Percentiles rank a stretch among this genome's conserved stretches.
phyloP scores from a whole-genome alignment of 2,329 filamentous ascomycete species.

The Fusarium nygamai region DNA sequence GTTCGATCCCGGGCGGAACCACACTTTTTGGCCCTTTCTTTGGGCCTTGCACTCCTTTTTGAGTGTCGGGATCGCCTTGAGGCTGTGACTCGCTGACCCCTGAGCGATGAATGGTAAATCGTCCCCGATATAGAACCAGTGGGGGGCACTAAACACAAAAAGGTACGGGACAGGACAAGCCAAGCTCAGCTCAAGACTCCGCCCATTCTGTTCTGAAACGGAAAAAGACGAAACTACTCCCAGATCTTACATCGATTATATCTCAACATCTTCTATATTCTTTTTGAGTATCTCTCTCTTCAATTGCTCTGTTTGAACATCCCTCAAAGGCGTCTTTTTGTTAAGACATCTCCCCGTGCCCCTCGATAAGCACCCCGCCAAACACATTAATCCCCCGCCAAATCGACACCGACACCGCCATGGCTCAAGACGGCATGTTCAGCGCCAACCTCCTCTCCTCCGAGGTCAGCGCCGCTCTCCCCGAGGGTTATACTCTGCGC shows the following conservation, averaged over 20 bases:
- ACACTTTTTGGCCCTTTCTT: not conserved
- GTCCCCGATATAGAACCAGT: slow-evolving; percentile 12
- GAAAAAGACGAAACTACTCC: slow-evolving; percentile 10
- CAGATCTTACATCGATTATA: slow-evolving; percentile 18
- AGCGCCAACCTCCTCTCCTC: slow-evolving; percentile 79
- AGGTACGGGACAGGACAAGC: not conserved
- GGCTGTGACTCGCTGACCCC: slow-evolving; percentile 15
- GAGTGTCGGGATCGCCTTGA: slow-evolving; percentile 7
- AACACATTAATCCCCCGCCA: slow-evolving; percentile 15
- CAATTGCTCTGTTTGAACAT: slow-evolving; percentile 7
- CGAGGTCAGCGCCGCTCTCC: slow-evolving; percentile 75
- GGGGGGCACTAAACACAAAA: slow-evolving; percentile 12
- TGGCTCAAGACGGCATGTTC: slow-evolving; percentile 73
- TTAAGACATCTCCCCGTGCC: slow-evolving; percentile 21
- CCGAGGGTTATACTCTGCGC: slow-evolving; percentile 83
- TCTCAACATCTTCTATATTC: not conserved
- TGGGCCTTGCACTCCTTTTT: not conserved
- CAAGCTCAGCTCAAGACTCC: slow-evolving; percentile 19
- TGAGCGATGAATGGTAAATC: slow-evolving; percentile 19
- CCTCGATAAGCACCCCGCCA: slow-evolving; percentile 12
- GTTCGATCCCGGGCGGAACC: slow-evolving; percentile 20
- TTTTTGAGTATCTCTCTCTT: not conserved
- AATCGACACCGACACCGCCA: slow-evolving; percentile 38
- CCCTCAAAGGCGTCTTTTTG: not conserved
- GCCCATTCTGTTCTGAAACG: slow-evolving; percentile 16